These are phyloP conservation scores for Panicum miliaceum DNA, from an alignment of 176 grass and related monocot species.

Conservation along the genomic window DNA sequence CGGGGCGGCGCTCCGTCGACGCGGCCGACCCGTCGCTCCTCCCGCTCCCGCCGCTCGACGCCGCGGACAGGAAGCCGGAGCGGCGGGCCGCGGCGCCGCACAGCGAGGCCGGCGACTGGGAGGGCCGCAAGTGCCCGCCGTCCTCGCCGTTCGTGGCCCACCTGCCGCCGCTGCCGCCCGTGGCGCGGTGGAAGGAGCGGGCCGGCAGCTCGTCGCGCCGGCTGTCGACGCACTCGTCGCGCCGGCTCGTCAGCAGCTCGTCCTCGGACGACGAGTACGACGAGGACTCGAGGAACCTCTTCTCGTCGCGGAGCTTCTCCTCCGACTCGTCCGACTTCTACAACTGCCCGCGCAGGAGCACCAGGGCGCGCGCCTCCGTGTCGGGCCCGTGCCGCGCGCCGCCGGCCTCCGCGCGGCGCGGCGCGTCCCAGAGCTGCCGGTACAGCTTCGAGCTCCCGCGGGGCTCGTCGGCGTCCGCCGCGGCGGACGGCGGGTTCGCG, in stretches of 20 bases:
- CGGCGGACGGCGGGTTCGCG: constrained; percentile 59
- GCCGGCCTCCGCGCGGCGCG: neutral
- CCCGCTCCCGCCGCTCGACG: constrained; percentile 36
- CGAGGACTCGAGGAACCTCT: constrained; percentile 60
- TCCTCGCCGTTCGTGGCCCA: constrained; percentile 57
- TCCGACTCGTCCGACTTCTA: constrained; percentile 87
- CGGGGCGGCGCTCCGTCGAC: constrained; percentile 67
- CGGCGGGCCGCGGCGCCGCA: neutral
- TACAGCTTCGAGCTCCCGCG: constrained; percentile 56
- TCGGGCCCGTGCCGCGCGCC: constrained; percentile 52
- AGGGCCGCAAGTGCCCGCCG: constrained; percentile 72
- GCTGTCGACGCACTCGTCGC: constrained; percentile 41
- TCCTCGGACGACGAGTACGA: constrained; percentile 63
- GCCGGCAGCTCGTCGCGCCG: neutral
- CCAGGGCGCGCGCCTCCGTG: constrained; percentile 44
- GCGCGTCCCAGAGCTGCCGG: constrained; percentile 51
- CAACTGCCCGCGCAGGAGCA: constrained; percentile 39
- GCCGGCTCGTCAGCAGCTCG: constrained; percentile 47
- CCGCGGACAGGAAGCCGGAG: constrained; percentile 41
- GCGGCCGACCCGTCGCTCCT: constrained; percentile 47
- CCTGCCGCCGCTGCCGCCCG: neutral
- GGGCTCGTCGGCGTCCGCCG: constrained; percentile 22
- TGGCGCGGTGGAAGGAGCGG: constrained; percentile 41
- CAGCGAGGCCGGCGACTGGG: constrained; percentile 37
- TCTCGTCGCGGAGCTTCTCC: constrained; percentile 79